Conservation (phyloP, 371 early-diverging fungal genomes). For the Apophysomyces trapeziformis region DNA sequence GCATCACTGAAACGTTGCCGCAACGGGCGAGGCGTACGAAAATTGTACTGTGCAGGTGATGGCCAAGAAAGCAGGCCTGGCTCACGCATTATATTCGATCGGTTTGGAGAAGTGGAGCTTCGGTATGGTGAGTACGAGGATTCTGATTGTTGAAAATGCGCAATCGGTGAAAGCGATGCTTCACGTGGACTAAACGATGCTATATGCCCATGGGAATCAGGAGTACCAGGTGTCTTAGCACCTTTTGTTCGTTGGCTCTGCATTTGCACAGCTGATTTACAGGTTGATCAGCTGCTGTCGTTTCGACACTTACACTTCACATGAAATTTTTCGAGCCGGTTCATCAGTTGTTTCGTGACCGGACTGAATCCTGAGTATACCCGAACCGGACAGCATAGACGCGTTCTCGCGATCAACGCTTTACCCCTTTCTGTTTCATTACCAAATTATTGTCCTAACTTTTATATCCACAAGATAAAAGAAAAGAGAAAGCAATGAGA, state of each 20-base stretch:
- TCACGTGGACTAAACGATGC: slow-evolving; percentile 18
- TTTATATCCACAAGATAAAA: no score
- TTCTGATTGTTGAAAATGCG: slow-evolving; percentile 4
- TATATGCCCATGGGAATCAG: slow-evolving; percentile 16
- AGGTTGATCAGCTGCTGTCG: background rate
- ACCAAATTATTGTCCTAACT: no score
- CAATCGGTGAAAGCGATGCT: slow-evolving; percentile 21
- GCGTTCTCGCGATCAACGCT: no score
- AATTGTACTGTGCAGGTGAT: slow-evolving; percentile 8
- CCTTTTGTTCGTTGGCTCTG: background rate
- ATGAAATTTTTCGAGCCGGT: no score
- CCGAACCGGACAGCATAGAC: no score
- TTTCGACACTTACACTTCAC: no score
- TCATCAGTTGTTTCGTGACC: no score
- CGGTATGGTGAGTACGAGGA: background rate
- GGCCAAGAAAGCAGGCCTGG: slow-evolving; percentile 9
- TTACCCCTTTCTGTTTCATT: no score
- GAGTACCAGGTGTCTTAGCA: slow-evolving; percentile 1
- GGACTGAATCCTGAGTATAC: no score
- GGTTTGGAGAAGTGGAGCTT: slow-evolving; percentile 11
- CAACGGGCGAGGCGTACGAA: background rate
- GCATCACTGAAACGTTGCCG: slow-evolving; percentile 1
- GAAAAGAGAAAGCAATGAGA: no score
- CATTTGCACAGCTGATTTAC: background rate
- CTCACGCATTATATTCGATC: slow-evolving; percentile 2